phyloP scores from a whole-genome alignment of 768 basidiomycete species.

The Mycena metata region DNA sequence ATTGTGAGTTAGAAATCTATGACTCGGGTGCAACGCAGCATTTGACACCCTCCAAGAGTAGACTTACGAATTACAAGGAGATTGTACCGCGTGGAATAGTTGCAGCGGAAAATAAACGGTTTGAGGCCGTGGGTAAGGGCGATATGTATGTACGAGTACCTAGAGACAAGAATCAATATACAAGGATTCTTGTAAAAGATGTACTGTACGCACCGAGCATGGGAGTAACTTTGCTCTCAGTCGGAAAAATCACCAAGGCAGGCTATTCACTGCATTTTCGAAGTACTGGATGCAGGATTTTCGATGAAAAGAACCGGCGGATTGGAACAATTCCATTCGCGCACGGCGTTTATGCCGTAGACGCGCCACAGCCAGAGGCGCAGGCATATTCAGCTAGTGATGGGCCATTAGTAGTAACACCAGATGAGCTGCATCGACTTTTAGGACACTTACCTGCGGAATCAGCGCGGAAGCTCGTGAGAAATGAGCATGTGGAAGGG shows the following conservation, averaged over 20 bases:
- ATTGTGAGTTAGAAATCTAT: constrained; percentile 2
- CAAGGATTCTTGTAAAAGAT: neutral
- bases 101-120: neutral
- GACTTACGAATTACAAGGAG: neutral
- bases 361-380: neutral
- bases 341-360: neutral
- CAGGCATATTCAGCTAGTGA: neutral
- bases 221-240: neutral
- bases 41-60: neutral
- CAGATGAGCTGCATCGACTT: neutral
- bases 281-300: neutral
- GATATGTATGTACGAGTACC: constrained; percentile 1
- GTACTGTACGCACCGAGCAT: neutral
- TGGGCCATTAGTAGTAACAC: neutral
- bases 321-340: neutral
- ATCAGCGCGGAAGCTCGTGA: neutral
- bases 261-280: neutral
- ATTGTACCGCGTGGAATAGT: neutral
- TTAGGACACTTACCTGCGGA: neutral
- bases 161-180: neutral
- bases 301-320: neutral
- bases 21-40: constrained; percentile 5
- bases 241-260: neutral
- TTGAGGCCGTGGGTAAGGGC: neutral
- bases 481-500: neutral